Evolutionary conservation across 441 rosid genomes (phyloP).

Genomic region (Euphorbia celastroides): DNA sequence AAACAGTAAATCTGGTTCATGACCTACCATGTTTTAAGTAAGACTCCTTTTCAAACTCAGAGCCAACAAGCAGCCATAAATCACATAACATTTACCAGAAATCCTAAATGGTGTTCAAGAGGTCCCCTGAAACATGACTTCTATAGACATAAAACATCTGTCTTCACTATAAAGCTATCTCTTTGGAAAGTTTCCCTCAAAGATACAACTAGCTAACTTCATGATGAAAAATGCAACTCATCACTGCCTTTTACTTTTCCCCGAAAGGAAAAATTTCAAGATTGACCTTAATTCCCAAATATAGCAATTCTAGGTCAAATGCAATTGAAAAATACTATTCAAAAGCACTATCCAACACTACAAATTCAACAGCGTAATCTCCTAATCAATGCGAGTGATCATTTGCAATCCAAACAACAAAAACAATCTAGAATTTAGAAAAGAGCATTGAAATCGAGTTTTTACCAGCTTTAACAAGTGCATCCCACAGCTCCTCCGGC

Average conservation of each 20-base stretch:
- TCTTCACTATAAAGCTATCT: background rate
- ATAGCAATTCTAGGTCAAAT: background rate
- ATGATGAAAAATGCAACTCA: constrained; percentile 1
- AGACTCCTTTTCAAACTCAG: background rate
- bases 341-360: background rate
- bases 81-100: constrained; percentile 1
- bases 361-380: background rate
- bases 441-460: constrained; percentile 21
- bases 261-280: background rate
- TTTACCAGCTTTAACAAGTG: constrained; percentile 87
- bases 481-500: constrained; percentile 94
- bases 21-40: background rate
- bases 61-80: background rate
- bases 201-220: background rate
- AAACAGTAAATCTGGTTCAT: background rate
- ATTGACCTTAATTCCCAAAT: background rate
- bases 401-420: background rate
- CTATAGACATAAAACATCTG: background rate
- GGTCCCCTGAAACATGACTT: background rate
- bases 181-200: background rate
- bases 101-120: background rate
- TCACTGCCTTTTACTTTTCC: background rate
- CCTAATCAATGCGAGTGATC: constrained; percentile 3
- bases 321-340: background rate
- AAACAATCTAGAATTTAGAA: background rate